phyloP scores from a whole-genome alignment of 495 filamentous ascomycete species.

The Corynascus novoguineensis region DNA sequence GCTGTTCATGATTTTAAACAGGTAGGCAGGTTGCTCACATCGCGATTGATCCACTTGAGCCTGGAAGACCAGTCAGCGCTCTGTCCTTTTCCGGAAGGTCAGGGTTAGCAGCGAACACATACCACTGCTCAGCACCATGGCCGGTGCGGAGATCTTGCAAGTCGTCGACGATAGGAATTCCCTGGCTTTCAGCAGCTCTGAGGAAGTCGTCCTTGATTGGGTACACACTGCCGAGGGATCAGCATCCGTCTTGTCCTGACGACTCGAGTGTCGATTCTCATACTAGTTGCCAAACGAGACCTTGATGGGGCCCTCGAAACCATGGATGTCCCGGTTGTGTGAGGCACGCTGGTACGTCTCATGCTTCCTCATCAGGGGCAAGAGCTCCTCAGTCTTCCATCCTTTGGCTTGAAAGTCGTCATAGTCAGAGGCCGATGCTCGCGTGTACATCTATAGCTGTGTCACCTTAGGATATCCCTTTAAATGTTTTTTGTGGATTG shows the following conservation, averaged over 20 bases:
- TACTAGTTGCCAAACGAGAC: slow-evolving; percentile 75
- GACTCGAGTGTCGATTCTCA: no score
- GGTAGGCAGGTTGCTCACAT: slow-evolving; percentile 39
- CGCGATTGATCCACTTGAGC: slow-evolving; percentile 67
- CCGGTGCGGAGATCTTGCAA: slow-evolving; percentile 62
- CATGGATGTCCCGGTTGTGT: slow-evolving; percentile 71
- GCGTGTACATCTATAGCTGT: slow-evolving; percentile 69
- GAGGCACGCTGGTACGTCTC: slow-evolving; percentile 76
- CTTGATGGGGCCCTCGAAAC: slow-evolving; percentile 77
- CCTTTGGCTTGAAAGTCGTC: slow-evolving; percentile 80
- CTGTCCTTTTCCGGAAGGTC: background rate
- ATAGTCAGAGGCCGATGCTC: slow-evolving; percentile 75
- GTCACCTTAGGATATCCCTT: background rate
- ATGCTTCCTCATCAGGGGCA: slow-evolving; percentile 78
- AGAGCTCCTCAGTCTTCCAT: slow-evolving; percentile 71
- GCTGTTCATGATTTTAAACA: background rate
- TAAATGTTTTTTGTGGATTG: background rate
- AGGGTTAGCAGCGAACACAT: background rate
- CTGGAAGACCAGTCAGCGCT: background rate
- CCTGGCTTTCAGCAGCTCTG: slow-evolving; percentile 69
- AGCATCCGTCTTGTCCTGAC: background rate
- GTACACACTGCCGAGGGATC: slow-evolving; percentile 30
- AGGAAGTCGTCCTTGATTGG: slow-evolving; percentile 75
- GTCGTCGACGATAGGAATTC: slow-evolving; percentile 66
- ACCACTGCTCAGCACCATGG: slow-evolving; percentile 52